These are phyloP conservation scores for Brassica nigra DNA, from an alignment of 345 rosid species.

Conservation along the genomic window DNA sequence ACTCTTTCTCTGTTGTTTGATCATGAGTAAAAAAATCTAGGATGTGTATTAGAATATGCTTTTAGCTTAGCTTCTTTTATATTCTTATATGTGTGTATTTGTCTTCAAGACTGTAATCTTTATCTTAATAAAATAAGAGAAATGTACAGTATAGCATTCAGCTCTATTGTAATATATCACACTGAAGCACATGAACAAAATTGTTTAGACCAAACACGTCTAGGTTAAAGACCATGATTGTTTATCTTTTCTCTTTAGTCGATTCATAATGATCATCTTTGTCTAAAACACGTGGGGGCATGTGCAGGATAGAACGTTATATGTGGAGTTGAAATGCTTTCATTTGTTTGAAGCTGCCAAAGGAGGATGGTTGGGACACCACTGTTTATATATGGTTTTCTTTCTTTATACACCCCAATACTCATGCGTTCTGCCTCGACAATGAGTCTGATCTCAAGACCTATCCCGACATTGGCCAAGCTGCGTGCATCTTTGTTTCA, in stretches of 20 bases:
- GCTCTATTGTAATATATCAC: conserved; percentile 26
- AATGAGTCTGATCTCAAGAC: not conserved
- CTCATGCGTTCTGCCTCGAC: not conserved
- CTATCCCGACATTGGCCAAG: not conserved
- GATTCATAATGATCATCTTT: not conserved
- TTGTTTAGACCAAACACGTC: conserved; percentile 8
- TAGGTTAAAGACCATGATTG: conserved; percentile 30
- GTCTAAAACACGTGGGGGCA: not conserved
- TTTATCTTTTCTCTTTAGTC: not conserved
- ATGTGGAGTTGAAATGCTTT: not conserved
- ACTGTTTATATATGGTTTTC: not conserved
- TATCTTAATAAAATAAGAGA: too few species aligned
- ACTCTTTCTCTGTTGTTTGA: too few species aligned
- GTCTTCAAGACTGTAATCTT: too few species aligned
- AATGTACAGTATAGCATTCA: conserved; percentile 20
- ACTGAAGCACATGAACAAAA: conserved; percentile 28
- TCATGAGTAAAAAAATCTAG: too few species aligned
- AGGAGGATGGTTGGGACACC: not conserved
- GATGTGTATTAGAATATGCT: not conserved
- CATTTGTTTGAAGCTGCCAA: not conserved
- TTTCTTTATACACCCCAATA: not conserved
- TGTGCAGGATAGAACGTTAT: not conserved
- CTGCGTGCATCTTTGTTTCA: not conserved
- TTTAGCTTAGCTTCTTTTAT: not conserved
- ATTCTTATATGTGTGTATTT: not conserved